phyloP scores from a whole-genome alignment of 768 basidiomycete genomes.

The Rhizopogon sp. region DNA sequence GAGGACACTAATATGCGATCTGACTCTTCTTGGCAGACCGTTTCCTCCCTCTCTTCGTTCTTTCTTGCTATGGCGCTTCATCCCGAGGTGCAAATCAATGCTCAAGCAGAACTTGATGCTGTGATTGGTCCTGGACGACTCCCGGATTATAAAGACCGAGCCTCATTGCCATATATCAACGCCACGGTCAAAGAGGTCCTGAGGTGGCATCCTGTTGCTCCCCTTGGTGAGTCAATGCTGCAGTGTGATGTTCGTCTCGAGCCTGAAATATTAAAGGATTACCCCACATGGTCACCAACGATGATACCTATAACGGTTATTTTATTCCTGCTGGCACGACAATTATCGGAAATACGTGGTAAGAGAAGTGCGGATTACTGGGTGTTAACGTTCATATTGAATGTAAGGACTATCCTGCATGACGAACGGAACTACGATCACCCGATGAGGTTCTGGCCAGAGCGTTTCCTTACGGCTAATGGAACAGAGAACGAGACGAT shows the following conservation, averaged over 20 bases:
- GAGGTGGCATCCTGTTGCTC: slow-evolving; percentile 29
- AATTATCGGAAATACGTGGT: slow-evolving; percentile 60
- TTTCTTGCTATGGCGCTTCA: slow-evolving; percentile 26
- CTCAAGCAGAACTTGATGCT: slow-evolving; percentile 23
- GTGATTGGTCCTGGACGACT: slow-evolving; percentile 23
- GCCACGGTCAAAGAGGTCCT: slow-evolving; percentile 27
- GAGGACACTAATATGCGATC: neutral
- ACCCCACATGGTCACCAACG: slow-evolving; percentile 28
- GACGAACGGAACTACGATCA: slow-evolving; percentile 30
- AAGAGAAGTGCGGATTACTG: neutral
- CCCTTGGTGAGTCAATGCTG: slow-evolving; percentile 22
- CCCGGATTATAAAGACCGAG: slow-evolving; percentile 26
- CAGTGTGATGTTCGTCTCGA: neutral
- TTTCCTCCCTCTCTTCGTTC: slow-evolving; percentile 25
- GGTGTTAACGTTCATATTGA: neutral
- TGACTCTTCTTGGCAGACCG: slow-evolving; percentile 16
- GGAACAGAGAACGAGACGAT: slow-evolving; percentile 28
- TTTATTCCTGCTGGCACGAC: slow-evolving; percentile 36
- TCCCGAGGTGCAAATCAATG: slow-evolving; percentile 23
- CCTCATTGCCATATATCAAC: slow-evolving; percentile 19
- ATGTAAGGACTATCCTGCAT: slow-evolving; percentile 32
- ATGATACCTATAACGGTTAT: slow-evolving; percentile 26
- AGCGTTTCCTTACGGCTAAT: slow-evolving; percentile 33
- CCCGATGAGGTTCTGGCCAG: slow-evolving; percentile 32
- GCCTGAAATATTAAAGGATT: slow-evolving; percentile 17